Percentiles rank a stretch among this genome's conserved stretches.
Evolutionary conservation across 2,329 filamentous ascomycete species (phyloP).

Genomic region (Aspergillus fructus): DNA sequence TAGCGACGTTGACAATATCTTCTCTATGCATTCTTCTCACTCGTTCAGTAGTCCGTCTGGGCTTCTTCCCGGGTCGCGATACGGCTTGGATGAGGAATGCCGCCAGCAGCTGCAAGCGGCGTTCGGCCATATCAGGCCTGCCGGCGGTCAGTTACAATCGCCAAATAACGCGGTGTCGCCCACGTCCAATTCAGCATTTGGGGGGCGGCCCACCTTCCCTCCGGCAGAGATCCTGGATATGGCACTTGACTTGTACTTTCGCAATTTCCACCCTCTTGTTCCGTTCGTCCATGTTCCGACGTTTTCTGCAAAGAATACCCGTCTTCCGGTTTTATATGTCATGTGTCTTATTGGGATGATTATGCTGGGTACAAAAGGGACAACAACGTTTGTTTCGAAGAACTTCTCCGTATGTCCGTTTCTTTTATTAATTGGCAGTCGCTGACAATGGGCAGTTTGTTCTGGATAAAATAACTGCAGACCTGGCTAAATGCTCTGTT

Average conservation of each 20-base stretch:
- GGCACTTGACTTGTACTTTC: constrained; percentile 54
- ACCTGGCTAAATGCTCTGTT: constrained; percentile 44
- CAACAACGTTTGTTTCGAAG: constrained; percentile 49
- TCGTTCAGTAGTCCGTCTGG: constrained; percentile 20
- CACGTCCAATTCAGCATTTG: constrained; percentile 22
- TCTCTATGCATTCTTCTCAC: constrained; percentile 28
- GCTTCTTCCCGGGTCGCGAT: constrained; percentile 31
- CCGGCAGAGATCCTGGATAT: constrained; percentile 56
- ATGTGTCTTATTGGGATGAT: constrained; percentile 57
- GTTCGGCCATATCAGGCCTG: constrained; percentile 29
- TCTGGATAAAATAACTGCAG: constrained; percentile 42
- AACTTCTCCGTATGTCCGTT: constrained; percentile 42
- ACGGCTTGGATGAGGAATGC: constrained; percentile 45
- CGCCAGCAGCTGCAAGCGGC: constrained; percentile 38
- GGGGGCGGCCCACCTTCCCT: constrained; percentile 41
- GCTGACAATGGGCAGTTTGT: constrained; percentile 23
- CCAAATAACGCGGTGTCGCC: constrained; percentile 19
- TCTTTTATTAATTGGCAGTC: neutral
- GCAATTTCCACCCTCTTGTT: constrained; percentile 53
- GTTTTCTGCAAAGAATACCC: constrained; percentile 51
- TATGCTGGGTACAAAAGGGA: constrained; percentile 52
- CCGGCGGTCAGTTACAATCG: constrained; percentile 18
- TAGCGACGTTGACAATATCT: constrained; percentile 41
- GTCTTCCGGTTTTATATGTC: constrained; percentile 48
- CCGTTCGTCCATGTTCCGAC: constrained; percentile 56